Evolutionary conservation across 352 stramenopile genomes (phyloP), one percentile per base, ranked within the genome.

Genomic region (Phytopythium chamaehyphon): DNA sequence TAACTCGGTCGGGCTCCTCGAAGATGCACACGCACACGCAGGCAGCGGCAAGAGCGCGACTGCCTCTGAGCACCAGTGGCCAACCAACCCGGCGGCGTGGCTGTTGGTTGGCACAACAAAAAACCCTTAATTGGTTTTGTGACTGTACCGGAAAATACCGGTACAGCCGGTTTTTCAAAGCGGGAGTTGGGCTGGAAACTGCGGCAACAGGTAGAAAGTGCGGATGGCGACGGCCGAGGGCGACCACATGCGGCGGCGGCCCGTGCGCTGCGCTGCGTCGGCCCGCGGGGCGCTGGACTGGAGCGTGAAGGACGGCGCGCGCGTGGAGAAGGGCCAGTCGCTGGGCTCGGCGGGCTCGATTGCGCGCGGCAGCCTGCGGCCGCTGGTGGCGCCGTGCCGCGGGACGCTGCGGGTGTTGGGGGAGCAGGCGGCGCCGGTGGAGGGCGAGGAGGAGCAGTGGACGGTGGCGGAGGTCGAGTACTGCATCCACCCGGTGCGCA

Each of bases 321-420:
- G 70, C 11, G 80, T 91, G 48, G 72, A 88, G 31, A 58, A 66
- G 9, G 77, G 79, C 9, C 75, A 91, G 57, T 57, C 71, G 28
- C 51, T 90, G 36, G 76, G 69, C 24, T 76, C 69, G 5, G 62
- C 68, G 12, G 78, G 79, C 24, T 62, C 65, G 26, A 69, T 91
- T 45, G 78, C 88, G 61, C 62, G 61, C 21, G 82, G 80, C 21
- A 90, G 66, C 26, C 68, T 82, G 36, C 63, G 71, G 59, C 68
- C 60, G 12, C 54, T 93, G 14, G 44, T 70, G 37, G 57, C 94
- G n/a, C 90, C 86, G 58, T 98, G 98, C 36, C 88, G 86, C 9
- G 97, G 97, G 22, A 92, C 85, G 54, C 91, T 92, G 16, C 73
- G 74, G 40, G 56, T 71, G 36, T 31, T 66, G 16, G 59, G 44